Base-by-base conservation (phyloP, 1,139 yeast genomes). In the Magnusiomyces clavatus region DNA sequence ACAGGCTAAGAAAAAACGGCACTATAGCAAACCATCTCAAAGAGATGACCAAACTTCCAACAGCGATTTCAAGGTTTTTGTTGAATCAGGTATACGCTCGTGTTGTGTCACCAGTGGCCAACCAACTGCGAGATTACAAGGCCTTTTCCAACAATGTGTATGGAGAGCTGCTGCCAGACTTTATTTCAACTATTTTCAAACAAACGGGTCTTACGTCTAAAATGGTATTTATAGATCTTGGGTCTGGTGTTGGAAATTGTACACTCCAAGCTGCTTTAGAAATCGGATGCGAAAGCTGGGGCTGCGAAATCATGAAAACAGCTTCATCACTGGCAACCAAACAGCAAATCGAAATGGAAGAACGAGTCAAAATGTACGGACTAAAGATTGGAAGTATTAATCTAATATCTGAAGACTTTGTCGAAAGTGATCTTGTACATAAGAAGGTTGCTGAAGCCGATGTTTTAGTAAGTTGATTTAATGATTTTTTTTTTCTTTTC, bases 241-340 rank as follows among this genome's bases (percentile, higher is more conserved):
- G 97, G 0, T 87, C 95, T 0, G 97, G 97, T 5, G 97, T 90
- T 3, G 97, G 96, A 0, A 89, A 89, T 63, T 87, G 96, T 51
- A 84, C 86, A 0, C 76, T 89, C 49, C 97, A 89, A 66, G 95
- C 96, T 0, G 89, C 96, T 0, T 69, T 89, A 34, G 96, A 89
- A 61, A 82, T 80, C 65, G 96, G 96, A 0, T 86, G 90, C 54
- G 73, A 73, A 49, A 82, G 95, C 66, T 88, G 87, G 62, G 97
- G 97, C 0, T 86, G 94, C 67, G 97, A 90, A 64, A 76, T 90
- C 46, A 89, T 88, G 95, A 77, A 77, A 35, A 83, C 83, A 59
- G 95, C 97, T 0, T 83, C 92, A 3, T 71, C 73, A 10, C 70
- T 89, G 47, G 86, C 95, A 0, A 74, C 71, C 43, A 58, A 72